Base-by-base conservation (phyloP, 495 filamentous ascomycete species). In the Apodospora peruviana region DNA sequence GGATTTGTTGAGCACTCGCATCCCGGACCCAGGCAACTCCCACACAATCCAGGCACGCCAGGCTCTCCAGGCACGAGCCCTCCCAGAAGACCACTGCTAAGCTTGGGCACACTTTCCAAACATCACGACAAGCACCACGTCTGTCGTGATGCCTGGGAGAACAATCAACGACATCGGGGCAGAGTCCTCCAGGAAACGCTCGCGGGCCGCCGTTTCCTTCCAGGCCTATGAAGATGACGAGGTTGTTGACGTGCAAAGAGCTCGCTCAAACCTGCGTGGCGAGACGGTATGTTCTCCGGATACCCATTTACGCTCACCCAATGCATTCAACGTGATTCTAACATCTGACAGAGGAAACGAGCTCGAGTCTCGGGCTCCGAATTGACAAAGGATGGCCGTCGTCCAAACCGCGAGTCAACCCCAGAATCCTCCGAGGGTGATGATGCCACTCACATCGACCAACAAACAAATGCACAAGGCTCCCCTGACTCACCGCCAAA, bases 181-280 rank as follows among this genome's bases (percentile, higher is more conserved):
- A 16, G 56, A 56, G 56, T 52, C 59, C 50, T 59, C 59, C 1
- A 42, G 61, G 10, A 65, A 65, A 40, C 61, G 61, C 47, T 53
- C 61, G 20, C 73, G 77, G 16, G 57, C 41, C 18, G 56, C 50
- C 19, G 51, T 46, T 16, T 56, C 61, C 34, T 27, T 16, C 35
- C 11, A 18, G 14, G 22, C 10, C 35, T 48, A 61, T 4, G 66
- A 68, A n/a, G 67, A 73, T n/a, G 70, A 71, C 2, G 75, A 82
- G 21, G 62, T 67, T 27, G 55, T 72, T 12, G 72, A 75, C 17
- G 58, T 76, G 12, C 66, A 70, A 35, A 66, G 68, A 32, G 68
- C 72, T 10, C 71, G 61, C 48, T 76, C 74, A 10, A 67, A 57
- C 46, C 53, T 77, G 32, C 61, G 68, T 37, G 66, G 68, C 41